phyloP scores from a whole-genome alignment of 1,139 yeast species.

The Candida frijolesensis region DNA sequence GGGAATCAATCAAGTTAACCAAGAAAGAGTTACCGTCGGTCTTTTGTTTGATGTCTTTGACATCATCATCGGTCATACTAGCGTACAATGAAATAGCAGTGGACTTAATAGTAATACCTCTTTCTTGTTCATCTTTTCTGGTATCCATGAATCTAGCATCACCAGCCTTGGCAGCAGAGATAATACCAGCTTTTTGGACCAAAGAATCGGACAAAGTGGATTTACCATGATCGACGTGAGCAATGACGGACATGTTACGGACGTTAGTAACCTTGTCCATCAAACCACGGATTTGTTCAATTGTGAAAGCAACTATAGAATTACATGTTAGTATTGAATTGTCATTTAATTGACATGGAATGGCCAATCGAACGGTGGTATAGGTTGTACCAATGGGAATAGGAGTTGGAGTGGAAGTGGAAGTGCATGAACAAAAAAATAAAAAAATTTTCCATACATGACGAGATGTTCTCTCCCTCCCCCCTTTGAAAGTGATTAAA shows the following conservation, averaged over 20 bases:
- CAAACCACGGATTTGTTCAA: conserved; percentile 95
- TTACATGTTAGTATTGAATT: conserved; percentile 11
- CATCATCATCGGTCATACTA: conserved; percentile 86
- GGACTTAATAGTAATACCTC: conserved; percentile 99
- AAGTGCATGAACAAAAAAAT: background rate
- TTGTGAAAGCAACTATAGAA: conserved; percentile 65
- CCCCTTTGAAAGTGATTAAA: background rate
- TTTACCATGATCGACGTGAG: conserved; percentile 99
- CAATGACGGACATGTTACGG: conserved; percentile 99
- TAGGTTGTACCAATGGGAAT: background rate
- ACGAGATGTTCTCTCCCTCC: background rate
- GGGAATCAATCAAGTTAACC: conserved; percentile 98
- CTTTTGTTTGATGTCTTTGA: conserved; percentile 94
- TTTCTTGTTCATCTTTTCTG: conserved; percentile 99
- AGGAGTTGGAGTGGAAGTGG: background rate
- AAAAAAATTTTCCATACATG: background rate
- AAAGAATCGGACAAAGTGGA: conserved; percentile 98
- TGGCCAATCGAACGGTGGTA: background rate
- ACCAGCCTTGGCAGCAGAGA: conserved; percentile 99
- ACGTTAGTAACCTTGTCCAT: conserved; percentile 99
- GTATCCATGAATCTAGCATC: conserved; percentile 99
- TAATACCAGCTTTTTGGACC: conserved; percentile 99
- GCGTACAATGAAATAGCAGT: conserved; percentile 97
- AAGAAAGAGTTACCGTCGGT: conserved; percentile 93
- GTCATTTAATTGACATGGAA: background rate